phyloP scores from a whole-genome alignment of 257 asterid species.

The Fraxinus excelsior region DNA sequence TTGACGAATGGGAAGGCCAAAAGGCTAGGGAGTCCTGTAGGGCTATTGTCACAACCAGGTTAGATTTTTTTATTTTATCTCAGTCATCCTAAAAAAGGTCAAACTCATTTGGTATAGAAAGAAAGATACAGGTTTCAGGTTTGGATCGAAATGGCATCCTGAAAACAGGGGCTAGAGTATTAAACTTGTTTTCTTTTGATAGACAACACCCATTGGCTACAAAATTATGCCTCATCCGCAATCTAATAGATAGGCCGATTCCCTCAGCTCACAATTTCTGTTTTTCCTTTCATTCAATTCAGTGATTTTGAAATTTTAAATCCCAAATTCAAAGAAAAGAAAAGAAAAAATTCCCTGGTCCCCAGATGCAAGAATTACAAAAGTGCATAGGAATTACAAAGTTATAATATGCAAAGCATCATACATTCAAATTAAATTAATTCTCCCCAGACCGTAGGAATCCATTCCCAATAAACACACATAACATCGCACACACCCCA shows the following conservation, averaged over 20 bases:
- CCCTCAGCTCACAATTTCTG: conserved; percentile 12
- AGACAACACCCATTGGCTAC: not conserved
- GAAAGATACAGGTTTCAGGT: no score
- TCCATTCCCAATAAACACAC: conserved; percentile 22
- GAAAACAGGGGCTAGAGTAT: no score
- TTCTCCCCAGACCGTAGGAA: conserved; percentile 27
- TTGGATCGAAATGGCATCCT: no score
- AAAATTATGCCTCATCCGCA: not conserved
- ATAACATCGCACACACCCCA: not conserved
- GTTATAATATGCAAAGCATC: conserved; percentile 28
- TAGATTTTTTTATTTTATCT: no score
- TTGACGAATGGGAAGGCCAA: no score
- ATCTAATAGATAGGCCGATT: conserved; percentile 8
- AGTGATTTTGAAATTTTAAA: conserved; percentile 33
- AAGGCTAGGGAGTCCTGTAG: no score
- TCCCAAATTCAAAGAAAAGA: conserved; percentile 12
- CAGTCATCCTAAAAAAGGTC: no score
- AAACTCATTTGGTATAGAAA: no score
- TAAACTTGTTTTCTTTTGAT: no score
- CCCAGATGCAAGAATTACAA: not conserved
- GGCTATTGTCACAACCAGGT: no score
- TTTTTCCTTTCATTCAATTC: conserved; percentile 8
- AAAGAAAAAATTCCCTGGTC: not conserved
- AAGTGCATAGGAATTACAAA: conserved; percentile 28
- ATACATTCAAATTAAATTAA: conserved; percentile 15